Conservation (phyloP, 2,329 filamentous ascomycete genomes). For the Lasiodiplodia gonubiensis region DNA sequence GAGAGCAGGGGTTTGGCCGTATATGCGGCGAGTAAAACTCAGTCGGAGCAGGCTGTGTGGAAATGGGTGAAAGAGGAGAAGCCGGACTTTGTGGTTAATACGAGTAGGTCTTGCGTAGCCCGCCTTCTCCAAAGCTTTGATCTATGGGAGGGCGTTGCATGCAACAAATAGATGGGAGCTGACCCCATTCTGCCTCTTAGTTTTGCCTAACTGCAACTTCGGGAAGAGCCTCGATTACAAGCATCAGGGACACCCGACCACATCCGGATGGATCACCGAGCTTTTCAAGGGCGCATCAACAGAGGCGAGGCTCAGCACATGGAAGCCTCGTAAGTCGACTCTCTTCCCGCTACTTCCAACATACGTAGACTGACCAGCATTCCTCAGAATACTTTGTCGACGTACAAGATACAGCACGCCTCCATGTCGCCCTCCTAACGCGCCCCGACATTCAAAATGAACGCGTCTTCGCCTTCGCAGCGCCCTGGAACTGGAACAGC, state of each 20-base stretch:
- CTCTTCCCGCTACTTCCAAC: too few species aligned
- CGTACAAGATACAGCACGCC: neutral
- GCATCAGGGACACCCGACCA: neutral
- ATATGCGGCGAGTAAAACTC: constrained; percentile 52
- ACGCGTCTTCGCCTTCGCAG: neutral
- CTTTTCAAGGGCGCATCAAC: neutral
- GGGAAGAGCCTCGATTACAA: neutral
- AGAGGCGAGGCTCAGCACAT: too few species aligned
- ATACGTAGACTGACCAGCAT: too few species aligned
- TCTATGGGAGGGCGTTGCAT: neutral
- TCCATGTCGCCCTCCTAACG: neutral
- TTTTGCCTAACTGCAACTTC: neutral
- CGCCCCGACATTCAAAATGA: neutral
- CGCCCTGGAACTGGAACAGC: neutral
- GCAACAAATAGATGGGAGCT: too few species aligned
- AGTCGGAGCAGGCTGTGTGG: constrained; percentile 51
- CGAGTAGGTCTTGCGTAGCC: neutral
- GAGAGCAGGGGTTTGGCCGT: constrained; percentile 28
- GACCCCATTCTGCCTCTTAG: neutral
- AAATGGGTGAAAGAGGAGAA: constrained; percentile 36
- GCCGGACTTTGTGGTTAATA: neutral
- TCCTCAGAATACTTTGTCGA: neutral
- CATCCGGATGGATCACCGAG: neutral
- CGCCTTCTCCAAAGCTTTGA: too few species aligned
- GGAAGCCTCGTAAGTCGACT: neutral